Percentiles rank a stretch among this genome's conserved stretches.
phyloP scores from a whole-genome alignment of 306 rosid genomes.

The Vigna angularis region DNA sequence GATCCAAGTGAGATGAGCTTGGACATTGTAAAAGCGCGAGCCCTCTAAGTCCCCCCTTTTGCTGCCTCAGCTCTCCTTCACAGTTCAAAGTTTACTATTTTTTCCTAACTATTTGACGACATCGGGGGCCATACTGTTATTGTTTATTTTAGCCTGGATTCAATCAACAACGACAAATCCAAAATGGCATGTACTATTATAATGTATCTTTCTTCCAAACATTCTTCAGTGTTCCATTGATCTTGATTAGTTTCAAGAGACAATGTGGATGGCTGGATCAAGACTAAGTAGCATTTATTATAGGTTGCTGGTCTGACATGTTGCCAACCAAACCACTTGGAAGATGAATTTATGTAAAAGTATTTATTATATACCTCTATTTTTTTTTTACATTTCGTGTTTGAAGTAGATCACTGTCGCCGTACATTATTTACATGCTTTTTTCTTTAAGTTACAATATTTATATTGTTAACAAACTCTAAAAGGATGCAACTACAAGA shows the following conservation, averaged over 20 bases:
- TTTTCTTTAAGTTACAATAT: neutral
- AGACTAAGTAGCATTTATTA: conserved; percentile 31
- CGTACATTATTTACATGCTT: neutral
- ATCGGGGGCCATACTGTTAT: conserved; percentile 44
- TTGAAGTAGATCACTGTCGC: neutral
- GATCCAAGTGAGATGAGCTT: conserved; percentile 97
- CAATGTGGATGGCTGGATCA: conserved; percentile 38
- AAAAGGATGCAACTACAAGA: neutral
- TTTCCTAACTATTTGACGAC: conserved; percentile 37
- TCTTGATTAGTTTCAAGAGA: conserved; percentile 35
- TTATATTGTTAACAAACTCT: conserved; percentile 1
- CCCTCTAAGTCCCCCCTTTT: conserved; percentile 44
- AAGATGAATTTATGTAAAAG: conserved; percentile 43
- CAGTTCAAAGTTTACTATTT: conserved; percentile 23
- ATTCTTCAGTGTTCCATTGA: conserved; percentile 26
- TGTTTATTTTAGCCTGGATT: conserved; percentile 45
- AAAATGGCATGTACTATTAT: conserved; percentile 46
- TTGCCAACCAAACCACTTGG: conserved; percentile 37
- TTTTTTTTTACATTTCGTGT: neutral
- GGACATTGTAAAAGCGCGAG: conserved; percentile 80
- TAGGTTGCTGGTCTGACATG: conserved; percentile 38
- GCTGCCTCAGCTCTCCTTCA: conserved; percentile 40
- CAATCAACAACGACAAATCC: conserved; percentile 44
- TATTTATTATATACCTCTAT: conserved; percentile 2
- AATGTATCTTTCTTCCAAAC: conserved; percentile 33